Base-by-base conservation (phyloP, 129 eudicot species). In the Artemisia argyi region DNA sequence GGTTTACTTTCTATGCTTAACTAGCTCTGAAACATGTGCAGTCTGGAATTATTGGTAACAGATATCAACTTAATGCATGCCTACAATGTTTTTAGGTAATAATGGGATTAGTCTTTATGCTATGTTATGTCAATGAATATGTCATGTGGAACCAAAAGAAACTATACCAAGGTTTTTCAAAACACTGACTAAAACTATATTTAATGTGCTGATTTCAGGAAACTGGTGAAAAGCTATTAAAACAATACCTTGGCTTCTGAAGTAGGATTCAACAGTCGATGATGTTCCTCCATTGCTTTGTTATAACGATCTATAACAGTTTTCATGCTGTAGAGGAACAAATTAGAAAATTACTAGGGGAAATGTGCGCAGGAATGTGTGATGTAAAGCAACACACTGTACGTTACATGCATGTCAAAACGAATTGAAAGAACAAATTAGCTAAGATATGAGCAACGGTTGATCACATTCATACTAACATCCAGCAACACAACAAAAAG, bases 231-330 rank as follows among this genome's bases (percentile, higher is more conserved):
- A 66, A 66, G 62, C 52, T 68, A 2, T 57, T 39, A 56, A 65
- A 57, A 13, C 13, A 35, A 73, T 82, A 85, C 91, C 91, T 80
- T 75, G 78, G 81, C 79, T 63, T 86, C 84, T 54, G 88, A 80
- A 71, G 78, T 61, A 30, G 82, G 84, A 83, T 78, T 83, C 79
- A 83, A 14, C 58, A 81, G 76, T 63, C 72, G 86, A 64, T 83
- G 74, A 18, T 75, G 58, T 65, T 83, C 91, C 66, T 83, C 85
- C 78, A 75, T 83, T 82, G 65, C 69, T 66, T 80, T 83, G 80
- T 78, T 66, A 84, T 74, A 86, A 12, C 82, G 74, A 13, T 78
- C 88, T 13, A 78, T 78, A 8, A 83, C 73, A 8, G 73, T 74
- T 78, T 66, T 86, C 86, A 83, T 86, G 80, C 91, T 86, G 91